A percentile compares a stretch with the other conserved stretches of the same genome.
These are phyloP conservation scores for Thelonectria rubi DNA, from an alignment of 2,329 filamentous ascomycete species.

Conservation along the genomic window DNA sequence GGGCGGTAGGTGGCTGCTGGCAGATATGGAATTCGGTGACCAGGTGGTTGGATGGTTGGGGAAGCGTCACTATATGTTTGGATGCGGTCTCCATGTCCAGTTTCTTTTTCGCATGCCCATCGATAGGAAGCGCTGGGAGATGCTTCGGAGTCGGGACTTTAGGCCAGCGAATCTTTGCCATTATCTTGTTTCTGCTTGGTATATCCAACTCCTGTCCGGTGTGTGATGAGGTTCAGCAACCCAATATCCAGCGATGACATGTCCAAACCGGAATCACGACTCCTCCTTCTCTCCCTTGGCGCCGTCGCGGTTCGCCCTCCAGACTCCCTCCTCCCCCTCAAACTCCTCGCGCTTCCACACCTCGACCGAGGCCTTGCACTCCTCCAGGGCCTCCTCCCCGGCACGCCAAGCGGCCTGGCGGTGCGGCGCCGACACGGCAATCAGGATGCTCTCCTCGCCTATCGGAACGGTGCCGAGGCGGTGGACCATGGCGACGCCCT, in stretches of 20 bases:
- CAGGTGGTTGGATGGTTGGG: neutral
- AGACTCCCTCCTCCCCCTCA: conserved; percentile 78
- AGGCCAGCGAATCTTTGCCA: neutral
- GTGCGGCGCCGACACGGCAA: conserved; percentile 86
- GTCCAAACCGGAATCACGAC: conserved; percentile 12
- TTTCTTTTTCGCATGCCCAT: neutral
- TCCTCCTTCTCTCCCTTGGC: conserved; percentile 60
- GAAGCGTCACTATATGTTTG: neutral
- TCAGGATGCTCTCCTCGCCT: conserved; percentile 91
- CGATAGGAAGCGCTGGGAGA: neutral
- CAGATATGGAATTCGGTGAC: neutral
- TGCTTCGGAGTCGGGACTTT: neutral
- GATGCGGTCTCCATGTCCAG: neutral
- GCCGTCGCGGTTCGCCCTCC: conserved; percentile 88
- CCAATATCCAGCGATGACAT: neutral
- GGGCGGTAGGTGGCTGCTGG: neutral
- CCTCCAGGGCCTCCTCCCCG: conserved; percentile 88
- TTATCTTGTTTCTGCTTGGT: neutral
- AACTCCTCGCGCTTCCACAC: conserved; percentile 97
- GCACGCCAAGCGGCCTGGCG: conserved; percentile 85
- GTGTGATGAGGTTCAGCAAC: no score
- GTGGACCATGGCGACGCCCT: conserved; percentile 82
- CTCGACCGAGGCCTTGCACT: conserved; percentile 87
- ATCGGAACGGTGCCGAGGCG: conserved; percentile 86
- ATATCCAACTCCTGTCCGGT: no score